A percentile compares a stretch with the other conserved stretches of the same genome.
Conservation (phyloP, 2,329 filamentous ascomycete genomes). For the Tympanopsis confertula region DNA sequence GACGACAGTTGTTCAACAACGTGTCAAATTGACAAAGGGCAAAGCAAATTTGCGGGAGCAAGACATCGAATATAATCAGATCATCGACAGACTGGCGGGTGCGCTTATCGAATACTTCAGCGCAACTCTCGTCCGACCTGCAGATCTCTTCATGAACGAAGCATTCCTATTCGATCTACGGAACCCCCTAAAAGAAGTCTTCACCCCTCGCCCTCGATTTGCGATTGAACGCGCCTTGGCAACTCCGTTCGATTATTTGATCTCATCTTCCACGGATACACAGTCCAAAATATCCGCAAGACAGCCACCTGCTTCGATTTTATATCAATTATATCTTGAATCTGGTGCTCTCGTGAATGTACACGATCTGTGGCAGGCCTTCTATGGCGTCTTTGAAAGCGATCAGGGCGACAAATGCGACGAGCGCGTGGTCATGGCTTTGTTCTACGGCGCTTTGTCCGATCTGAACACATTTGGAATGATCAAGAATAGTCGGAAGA, state of each 20-base stretch:
- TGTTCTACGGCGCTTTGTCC: not conserved
- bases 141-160: slow-evolving; percentile 39
- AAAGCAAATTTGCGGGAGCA: slow-evolving; percentile 38
- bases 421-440: not conserved
- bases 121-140: slow-evolving; percentile 31
- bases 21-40: slow-evolving; percentile 43
- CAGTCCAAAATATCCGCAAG: slow-evolving; percentile 29
- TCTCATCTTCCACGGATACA: slow-evolving; percentile 27
- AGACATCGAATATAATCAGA: slow-evolving; percentile 39
- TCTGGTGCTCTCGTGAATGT: slow-evolving; percentile 49
- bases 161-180: slow-evolving; percentile 44
- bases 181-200: slow-evolving; percentile 42
- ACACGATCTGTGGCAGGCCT: slow-evolving; percentile 49
- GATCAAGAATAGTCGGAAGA: slow-evolving; percentile 1
- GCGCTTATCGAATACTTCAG: slow-evolving; percentile 30
- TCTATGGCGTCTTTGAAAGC: slow-evolving; percentile 36
- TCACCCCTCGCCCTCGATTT: slow-evolving; percentile 43
- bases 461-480: not conserved
- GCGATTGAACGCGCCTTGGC: slow-evolving; percentile 47
- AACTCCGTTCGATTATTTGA: slow-evolving; percentile 47
- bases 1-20: slow-evolving; percentile 47
- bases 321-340: slow-evolving; percentile 53
- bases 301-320: slow-evolving; percentile 44
- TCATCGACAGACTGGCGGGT: slow-evolving; percentile 33
- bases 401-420: slow-evolving; percentile 16